phyloP scores from a whole-genome alignment of 768 basidiomycete genomes.

The Astraeus odoratus region DNA sequence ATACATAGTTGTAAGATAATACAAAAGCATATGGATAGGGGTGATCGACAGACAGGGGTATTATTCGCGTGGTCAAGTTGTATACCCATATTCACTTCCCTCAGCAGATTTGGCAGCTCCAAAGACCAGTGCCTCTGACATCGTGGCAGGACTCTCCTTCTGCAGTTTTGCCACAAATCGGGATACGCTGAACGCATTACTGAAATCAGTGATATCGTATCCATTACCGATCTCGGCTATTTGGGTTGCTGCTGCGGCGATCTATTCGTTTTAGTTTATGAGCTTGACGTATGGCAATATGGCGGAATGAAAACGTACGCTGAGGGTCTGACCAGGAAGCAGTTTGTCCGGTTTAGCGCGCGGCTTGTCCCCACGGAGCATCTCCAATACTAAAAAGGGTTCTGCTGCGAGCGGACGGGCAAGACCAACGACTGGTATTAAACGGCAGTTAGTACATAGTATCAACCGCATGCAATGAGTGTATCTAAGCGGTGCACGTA shows the following conservation, averaged over 20 bases:
- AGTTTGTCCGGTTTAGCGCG: constrained; percentile 21
- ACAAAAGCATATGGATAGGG: too few relatives aligned
- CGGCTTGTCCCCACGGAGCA: constrained; percentile 18
- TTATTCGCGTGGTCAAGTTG: too few relatives aligned
- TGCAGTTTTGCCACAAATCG: constrained; percentile 25
- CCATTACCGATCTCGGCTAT: constrained; percentile 30
- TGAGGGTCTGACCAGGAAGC: constrained; percentile 33
- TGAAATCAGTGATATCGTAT: constrained; percentile 27
- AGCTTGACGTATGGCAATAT: not conserved
- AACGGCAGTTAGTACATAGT: not conserved
- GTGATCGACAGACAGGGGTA: too few relatives aligned
- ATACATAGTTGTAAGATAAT: too few relatives aligned
- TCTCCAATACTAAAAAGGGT: constrained; percentile 23
- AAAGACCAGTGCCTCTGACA: constrained; percentile 23
- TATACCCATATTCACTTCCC: not conserved
- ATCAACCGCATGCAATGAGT: not conserved
- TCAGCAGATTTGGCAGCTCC: not conserved
- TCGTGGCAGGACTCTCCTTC: constrained; percentile 24
- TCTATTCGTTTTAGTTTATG: constrained; percentile 8
- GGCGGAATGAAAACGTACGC: constrained; percentile 9
- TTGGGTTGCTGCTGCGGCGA: constrained; percentile 24
- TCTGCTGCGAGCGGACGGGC: constrained; percentile 26
- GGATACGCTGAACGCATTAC: constrained; percentile 25
- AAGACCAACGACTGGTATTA: constrained; percentile 21
- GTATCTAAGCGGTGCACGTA: constrained; percentile 6